Base-by-base conservation (phyloP, 352 stramenopile species). In the Phytophthora rubi region DNA sequence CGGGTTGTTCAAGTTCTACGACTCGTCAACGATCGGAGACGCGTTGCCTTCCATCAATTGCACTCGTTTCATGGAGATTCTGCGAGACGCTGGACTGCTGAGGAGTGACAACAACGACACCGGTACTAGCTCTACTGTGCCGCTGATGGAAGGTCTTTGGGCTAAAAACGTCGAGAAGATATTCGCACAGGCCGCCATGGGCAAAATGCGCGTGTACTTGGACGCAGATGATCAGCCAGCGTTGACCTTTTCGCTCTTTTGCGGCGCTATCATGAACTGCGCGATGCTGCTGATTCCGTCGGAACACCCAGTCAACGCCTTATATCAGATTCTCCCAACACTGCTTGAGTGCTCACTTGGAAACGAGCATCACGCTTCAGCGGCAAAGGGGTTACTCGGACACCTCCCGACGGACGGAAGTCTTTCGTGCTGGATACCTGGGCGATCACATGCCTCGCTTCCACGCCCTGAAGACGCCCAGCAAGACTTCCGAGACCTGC, bases 151-250 rank as follows among this genome's bases (percentile, higher is more conserved):
- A n/a, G 37, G 62, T 13, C 57, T 76, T 47, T 15, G 33, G 13
- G 23, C 56, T 28, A 18, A 65, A 5, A 64, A 60, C 13, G 68
- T 85, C 5, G 82, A 89, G 60, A 56, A 45, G 23, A 71, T 88
- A 16, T 91, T 91, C 52, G 83, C 81, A 2, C 70, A 88, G 45
- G 81, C 83, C 0, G 73, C 79, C 10, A 66, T 91, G 53, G 83
- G 83, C 49, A 88, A 89, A 59, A 70, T 91, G 44, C 80, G 83
- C 26, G 68, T 80, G 26, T 88, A 88, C 45, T 56, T 91, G 3
- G 83, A 91, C 53, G 73, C 71, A 0, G 81, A 89, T 13, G 75
- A 63, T 0, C 63, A 80, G 30, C 83, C 83, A 12, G 80, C 76
- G 8, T 68, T 91, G 30, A 80, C 81, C 0, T 91, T 91, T 59